These are phyloP conservation scores for Crithidia bombi DNA, from an alignment of 208 protist genomes.

Conservation along the genomic window DNA sequence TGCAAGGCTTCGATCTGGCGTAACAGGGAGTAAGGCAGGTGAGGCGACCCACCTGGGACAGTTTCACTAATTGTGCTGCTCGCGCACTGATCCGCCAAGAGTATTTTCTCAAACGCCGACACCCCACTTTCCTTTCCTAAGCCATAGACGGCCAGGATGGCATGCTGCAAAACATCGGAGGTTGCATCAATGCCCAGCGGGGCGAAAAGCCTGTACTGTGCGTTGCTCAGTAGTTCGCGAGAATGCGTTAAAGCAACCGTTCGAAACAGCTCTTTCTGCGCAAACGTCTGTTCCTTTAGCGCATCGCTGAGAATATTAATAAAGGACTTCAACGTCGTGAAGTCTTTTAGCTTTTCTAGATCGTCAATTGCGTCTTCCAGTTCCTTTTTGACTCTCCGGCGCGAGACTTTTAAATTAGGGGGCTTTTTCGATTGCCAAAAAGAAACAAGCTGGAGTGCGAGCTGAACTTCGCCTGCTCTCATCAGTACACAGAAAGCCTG, in stretches of 20 bases:
- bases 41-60: neutral
- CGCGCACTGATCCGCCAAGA: conserved; percentile 30
- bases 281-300: conserved; percentile 22
- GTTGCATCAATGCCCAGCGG: conserved; percentile 10
- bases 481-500: conserved; percentile 27
- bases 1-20: conserved; percentile 15
- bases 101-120: conserved; percentile 31
- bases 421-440: conserved; percentile 19
- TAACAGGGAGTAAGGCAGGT: conserved; percentile 30
- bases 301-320: conserved; percentile 22
- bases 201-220: conserved; percentile 30
- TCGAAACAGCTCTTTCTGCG: conserved; percentile 3
- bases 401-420: neutral
- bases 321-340: conserved; percentile 24
- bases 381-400: conserved; percentile 12
- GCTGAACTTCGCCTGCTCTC: conserved; percentile 28
- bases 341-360: conserved; percentile 29
- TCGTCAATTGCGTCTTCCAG: conserved; percentile 14
- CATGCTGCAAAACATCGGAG: conserved; percentile 4
- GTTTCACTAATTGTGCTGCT: neutral
- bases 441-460: conserved; percentile 26
- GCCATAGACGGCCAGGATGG: conserved; percentile 23
- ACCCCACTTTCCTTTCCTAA: conserved; percentile 25
- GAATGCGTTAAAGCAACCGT: conserved; percentile 10
- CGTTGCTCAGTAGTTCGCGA: neutral